Evolutionary conservation across 1,139 yeast species (phyloP).

Genomic region (Kodamaea sp.): DNA sequence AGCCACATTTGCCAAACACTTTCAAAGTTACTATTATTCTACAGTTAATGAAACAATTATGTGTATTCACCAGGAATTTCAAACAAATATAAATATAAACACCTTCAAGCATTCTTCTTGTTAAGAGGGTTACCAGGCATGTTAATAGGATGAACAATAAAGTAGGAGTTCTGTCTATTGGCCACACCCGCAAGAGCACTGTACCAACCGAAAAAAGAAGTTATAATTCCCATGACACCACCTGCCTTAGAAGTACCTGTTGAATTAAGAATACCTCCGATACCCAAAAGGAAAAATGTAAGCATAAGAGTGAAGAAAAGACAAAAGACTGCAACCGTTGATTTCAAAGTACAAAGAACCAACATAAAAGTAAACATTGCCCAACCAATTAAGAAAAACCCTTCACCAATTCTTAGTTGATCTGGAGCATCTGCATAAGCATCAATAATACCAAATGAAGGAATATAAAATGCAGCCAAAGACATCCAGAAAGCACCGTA

Average conservation of each 20-base stretch:
- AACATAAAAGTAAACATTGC: conserved; percentile 57
- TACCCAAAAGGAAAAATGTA: conserved; percentile 55
- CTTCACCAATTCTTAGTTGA: conserved; percentile 49
- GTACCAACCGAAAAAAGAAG: conserved; percentile 61
- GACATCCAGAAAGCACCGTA: conserved; percentile 91
- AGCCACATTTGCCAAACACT: no score
- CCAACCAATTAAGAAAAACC: conserved; percentile 66
- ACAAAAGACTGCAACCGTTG: conserved; percentile 57
- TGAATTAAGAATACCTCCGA: conserved; percentile 51
- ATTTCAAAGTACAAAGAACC: conserved; percentile 56
- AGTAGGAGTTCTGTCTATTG: conserved; percentile 35
- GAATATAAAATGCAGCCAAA: conserved; percentile 68
- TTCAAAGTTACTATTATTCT: no score
- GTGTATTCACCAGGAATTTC: background rate
- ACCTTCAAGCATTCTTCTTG: background rate
- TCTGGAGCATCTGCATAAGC: conserved; percentile 50
- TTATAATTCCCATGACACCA: conserved; percentile 62
- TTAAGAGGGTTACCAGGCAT: conserved; percentile 22
- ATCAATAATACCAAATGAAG: conserved; percentile 66
- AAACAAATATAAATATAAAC: background rate
- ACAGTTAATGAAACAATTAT: no score
- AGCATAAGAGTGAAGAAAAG: conserved; percentile 52
- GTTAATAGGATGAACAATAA: conserved; percentile 31
- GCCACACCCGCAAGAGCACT: conserved; percentile 45
- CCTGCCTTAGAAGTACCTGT: conserved; percentile 57